Base-by-base conservation (phyloP, 345 rosid species). In the Anacardium occidentale region DNA sequence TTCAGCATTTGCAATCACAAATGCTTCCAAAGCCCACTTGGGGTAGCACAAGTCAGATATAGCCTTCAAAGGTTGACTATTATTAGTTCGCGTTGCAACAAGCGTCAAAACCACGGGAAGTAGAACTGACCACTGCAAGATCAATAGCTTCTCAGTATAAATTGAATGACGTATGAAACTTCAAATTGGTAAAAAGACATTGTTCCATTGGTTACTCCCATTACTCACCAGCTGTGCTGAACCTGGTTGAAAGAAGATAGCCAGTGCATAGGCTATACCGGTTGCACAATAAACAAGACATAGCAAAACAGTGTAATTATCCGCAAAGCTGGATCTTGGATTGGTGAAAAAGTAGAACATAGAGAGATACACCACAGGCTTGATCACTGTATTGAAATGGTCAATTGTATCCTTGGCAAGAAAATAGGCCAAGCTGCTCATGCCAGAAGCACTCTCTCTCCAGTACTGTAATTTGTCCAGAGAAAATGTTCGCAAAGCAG, bases 41-140 rank as follows among this genome's bases (percentile, higher is more conserved):
- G 97, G 94, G 70, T 92, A 95, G 82, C 98, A 84, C 62, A 95
- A 74, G 63, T 87, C 68, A 13, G 90, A 69, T 66, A 89, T 72
- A 45, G 55, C 71, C 79, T 69, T 86, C 78, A 84, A 21, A 54
- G 73, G 63, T 70, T 73, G 57, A 70, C 76, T 80, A n/a, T 74
- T 68, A 67, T 72, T 77, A 3, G 80, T 78, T 76, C 76, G 82
- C 10, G 97, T 88, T 57, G 97, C 92, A n/a, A 92, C 65, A 25
- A 95, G 99, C 55, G 97, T 95, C 78, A 91, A 86, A 79, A 95
- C 97, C 22, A 95, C 97, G 0, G 97, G 99, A 82, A 95, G 91
- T 76, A 95, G 94, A 79, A 95, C 99, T 0, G 98, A 86, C 89
- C 91, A 93, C 98, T 95, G 85, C 86, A 83, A 56, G 66, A 52